A percentile compares a stretch with the other conserved stretches of the same genome.
Conservation (phyloP, 768 basidiomycete species). For the Lactarius akahatsu region DNA sequence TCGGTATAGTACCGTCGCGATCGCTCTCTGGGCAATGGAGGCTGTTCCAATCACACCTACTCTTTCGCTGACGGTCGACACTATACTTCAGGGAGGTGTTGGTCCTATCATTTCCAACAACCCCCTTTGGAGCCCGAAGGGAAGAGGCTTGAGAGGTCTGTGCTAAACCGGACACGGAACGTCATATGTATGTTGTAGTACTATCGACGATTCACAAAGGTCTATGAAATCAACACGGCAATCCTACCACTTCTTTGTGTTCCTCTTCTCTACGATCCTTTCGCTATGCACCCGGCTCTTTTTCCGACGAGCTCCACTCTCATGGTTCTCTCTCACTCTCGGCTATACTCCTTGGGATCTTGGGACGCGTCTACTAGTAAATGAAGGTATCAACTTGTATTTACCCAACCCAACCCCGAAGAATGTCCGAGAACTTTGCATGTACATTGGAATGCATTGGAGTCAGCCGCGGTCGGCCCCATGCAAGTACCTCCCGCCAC, state of each 20-base stretch:
- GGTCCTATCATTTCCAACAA: conserved; percentile 31
- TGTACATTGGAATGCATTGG: too few relatives aligned
- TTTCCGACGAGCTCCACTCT: conserved; percentile 33
- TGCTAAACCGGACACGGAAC: not conserved
- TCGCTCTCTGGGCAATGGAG: conserved; percentile 39
- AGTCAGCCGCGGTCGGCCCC: too few relatives aligned
- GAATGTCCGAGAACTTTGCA: too few relatives aligned
- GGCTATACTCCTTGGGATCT: too few relatives aligned
- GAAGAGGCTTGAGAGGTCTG: conserved; percentile 9
- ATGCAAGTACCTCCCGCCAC: too few relatives aligned
- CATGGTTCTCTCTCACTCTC: too few relatives aligned
- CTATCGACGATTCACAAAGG: not conserved
- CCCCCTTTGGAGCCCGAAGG: conserved; percentile 27
- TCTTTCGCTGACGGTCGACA: conserved; percentile 34
- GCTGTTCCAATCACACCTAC: conserved; percentile 30
- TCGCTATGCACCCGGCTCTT: conserved; percentile 54
- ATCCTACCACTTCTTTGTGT: conserved; percentile 51
- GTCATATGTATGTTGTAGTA: not conserved
- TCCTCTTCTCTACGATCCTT: conserved; percentile 52
- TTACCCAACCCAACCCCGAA: too few relatives aligned
- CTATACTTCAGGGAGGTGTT: conserved; percentile 30
- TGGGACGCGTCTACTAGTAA: too few relatives aligned
- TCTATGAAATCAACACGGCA: not conserved
- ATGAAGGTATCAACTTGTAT: too few relatives aligned
- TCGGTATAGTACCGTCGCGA: conserved; percentile 22